Percentiles rank a stretch among this genome's conserved stretches.
Conservation (phyloP, 2,329 filamentous ascomycete genomes). For the Aspergillus neotritici region DNA sequence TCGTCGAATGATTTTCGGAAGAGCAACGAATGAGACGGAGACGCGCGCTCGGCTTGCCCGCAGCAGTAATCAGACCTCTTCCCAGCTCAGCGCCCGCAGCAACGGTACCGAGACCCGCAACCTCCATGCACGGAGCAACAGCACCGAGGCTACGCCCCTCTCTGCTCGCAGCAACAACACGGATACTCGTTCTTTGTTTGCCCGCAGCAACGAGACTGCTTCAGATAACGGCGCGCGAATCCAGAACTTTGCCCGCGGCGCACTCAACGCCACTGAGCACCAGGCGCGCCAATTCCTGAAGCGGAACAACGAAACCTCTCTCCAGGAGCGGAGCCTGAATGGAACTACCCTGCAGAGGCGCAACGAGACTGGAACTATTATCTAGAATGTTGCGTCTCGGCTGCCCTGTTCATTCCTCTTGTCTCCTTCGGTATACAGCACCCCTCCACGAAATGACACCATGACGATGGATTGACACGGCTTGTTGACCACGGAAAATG, state of each 20-base stretch:
- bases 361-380: no score
- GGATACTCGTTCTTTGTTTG: background rate
- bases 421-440: background rate
- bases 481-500: background rate
- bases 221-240: conserved; percentile 4
- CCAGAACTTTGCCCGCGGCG: conserved; percentile 6
- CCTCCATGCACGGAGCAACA: background rate
- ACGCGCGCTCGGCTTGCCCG: background rate
- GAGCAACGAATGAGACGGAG: conserved; percentile 7
- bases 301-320: conserved; percentile 7
- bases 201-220: conserved; percentile 2
- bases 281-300: background rate
- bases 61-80: conserved; percentile 1
- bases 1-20: background rate
- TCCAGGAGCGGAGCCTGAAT: conserved; percentile 3
- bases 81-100: background rate
- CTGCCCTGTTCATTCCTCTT: background rate
- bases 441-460: background rate
- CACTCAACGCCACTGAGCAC: conserved; percentile 8
- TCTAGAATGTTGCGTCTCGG: no score
- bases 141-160: background rate
- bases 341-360: no score
- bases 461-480: background rate
- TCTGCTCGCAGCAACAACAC: conserved; percentile 6
- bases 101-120: background rate